These are phyloP conservation scores for Calonectria fujianensis DNA, from an alignment of 2,329 filamentous ascomycete species.

Conservation along the genomic window DNA sequence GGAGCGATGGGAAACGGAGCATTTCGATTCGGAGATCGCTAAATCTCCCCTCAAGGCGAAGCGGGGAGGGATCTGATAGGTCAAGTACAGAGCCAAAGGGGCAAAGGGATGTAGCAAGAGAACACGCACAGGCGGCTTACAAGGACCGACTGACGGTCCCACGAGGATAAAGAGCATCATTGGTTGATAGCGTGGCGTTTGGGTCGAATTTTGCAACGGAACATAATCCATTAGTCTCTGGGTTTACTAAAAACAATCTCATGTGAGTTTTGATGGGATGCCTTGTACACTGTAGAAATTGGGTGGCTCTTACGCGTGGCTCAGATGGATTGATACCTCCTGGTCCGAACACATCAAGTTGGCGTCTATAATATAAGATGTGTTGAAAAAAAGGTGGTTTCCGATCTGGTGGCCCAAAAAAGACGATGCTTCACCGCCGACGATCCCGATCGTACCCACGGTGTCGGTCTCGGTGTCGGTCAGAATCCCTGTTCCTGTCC, in stretches of 20 bases:
- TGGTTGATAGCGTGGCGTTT: conserved; percentile 42
- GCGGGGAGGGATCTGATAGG: conserved; percentile 38
- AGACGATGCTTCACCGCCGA: conserved; percentile 44
- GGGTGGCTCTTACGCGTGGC: conserved; percentile 37
- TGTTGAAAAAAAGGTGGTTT: background rate
- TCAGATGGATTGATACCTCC: background rate
- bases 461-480: conserved; percentile 50
- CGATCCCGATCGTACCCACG: conserved; percentile 51
- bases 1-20: conserved; percentile 43
- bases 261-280: conserved; percentile 44
- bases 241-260: conserved; percentile 40
- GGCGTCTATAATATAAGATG: conserved; percentile 36
- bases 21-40: conserved; percentile 47
- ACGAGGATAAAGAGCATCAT: conserved; percentile 35
- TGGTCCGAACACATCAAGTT: conserved; percentile 1
- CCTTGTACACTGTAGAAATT: conserved; percentile 24
- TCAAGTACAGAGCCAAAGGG: conserved; percentile 13
- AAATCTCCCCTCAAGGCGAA: conserved; percentile 42
- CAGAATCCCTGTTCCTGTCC: conserved; percentile 45
- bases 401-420: background rate
- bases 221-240: conserved; percentile 30
- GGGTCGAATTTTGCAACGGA: conserved; percentile 14
- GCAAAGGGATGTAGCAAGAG: conserved; percentile 1
- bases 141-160: conserved; percentile 39
- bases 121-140: conserved; percentile 9